phyloP scores from a whole-genome alignment of 441 rosid species.

The Populus hybrid region DNA sequence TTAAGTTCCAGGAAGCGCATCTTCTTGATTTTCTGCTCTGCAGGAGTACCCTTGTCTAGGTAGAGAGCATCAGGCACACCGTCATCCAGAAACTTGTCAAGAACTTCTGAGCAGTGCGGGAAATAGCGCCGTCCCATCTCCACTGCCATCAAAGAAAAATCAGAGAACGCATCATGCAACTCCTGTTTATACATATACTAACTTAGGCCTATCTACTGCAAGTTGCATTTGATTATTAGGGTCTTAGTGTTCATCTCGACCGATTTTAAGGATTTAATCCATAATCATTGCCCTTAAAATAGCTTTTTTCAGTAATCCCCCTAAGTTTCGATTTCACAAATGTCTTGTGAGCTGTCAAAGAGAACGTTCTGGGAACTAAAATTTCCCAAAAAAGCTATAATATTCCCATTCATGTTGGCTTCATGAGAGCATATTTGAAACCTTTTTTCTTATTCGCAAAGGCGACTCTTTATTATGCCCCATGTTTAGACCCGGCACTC shows the following conservation, averaged over 20 bases:
- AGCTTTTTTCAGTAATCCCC: neutral
- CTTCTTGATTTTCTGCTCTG: constrained; percentile 61
- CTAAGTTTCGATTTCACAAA: neutral
- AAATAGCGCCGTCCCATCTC: constrained; percentile 81
- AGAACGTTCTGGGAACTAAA: neutral
- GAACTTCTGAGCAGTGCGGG: constrained; percentile 74
- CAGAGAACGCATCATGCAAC: neutral
- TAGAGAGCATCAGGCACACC: constrained; percentile 69
- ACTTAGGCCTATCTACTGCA: neutral
- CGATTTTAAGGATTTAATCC: neutral
- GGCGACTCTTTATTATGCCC: too few relatives aligned
- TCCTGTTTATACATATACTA: neutral
- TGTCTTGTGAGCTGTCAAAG: neutral
- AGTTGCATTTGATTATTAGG: neutral
- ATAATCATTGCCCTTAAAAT: neutral
- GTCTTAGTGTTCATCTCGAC: neutral
- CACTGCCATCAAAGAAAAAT: constrained; percentile 42
- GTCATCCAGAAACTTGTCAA: constrained; percentile 83
- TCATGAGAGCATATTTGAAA: too few relatives aligned
- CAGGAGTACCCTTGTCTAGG: constrained; percentile 57
- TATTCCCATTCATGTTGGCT: too few relatives aligned
- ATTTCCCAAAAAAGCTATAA: too few relatives aligned
- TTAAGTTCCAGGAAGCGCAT: constrained; percentile 73
- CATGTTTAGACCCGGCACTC: too few relatives aligned
- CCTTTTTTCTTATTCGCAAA: too few relatives aligned